These are phyloP conservation scores for Fusarium continuum DNA, from an alignment of 2,329 filamentous ascomycete species.

Conservation along the genomic window DNA sequence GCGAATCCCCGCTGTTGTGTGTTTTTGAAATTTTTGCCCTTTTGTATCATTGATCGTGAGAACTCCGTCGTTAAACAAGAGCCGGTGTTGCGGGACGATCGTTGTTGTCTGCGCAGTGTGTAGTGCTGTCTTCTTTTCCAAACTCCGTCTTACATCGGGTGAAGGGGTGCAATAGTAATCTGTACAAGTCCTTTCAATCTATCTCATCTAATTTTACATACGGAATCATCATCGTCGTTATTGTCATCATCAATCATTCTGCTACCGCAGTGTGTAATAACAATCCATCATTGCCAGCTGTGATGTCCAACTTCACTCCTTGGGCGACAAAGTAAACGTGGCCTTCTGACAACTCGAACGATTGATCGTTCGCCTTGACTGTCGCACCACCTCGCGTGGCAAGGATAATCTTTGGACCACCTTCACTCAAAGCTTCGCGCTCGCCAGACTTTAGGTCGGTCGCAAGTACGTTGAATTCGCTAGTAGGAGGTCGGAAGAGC, in stretches of 20 bases:
- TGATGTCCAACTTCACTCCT: constrained; percentile 34
- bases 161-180: too few relatives aligned
- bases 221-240: neutral
- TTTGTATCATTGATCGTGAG: too few relatives aligned
- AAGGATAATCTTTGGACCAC: constrained; percentile 37
- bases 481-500: constrained; percentile 72
- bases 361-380: constrained; percentile 29
- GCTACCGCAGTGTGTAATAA: constrained; percentile 38
- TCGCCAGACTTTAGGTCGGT: constrained; percentile 66
- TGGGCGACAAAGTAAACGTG: constrained; percentile 42
- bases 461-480: constrained; percentile 75
- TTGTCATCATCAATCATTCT: constrained; percentile 6
- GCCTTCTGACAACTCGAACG: constrained; percentile 37
- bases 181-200: too few relatives aligned
- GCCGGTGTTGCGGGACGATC: too few relatives aligned
- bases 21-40: too few relatives aligned
- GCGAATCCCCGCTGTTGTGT: too few relatives aligned
- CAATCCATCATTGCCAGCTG: constrained; percentile 27
- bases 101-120: too few relatives aligned
- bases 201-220: neutral
- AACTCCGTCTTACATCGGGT: too few relatives aligned
- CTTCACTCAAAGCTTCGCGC: constrained; percentile 56
- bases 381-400: constrained; percentile 36
- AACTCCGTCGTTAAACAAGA: too few relatives aligned
- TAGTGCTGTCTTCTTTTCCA: too few relatives aligned